Evolutionary conservation across 2,329 filamentous ascomycete genomes (phyloP), one percentile per base, ranked within the genome.

Genomic region (Pseudopyrenochaeta lycopersici): DNA sequence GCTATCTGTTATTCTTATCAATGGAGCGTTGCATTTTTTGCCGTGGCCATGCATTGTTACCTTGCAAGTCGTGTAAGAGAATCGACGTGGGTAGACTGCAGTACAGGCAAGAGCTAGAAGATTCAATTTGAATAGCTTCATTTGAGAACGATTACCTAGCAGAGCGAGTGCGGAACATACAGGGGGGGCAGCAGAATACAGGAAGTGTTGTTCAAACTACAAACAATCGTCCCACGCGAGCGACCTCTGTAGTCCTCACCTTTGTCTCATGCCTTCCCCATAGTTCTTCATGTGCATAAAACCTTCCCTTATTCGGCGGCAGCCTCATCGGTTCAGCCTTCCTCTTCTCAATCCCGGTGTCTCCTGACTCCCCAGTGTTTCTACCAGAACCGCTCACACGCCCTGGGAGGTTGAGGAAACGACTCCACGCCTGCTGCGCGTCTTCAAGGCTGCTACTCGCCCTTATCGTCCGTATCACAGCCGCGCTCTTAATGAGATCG

Each of bases 391-490:
- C 39, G 18, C 42, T 23, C 4, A 47, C 55, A 11, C 47, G 30
- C 10, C 69, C 68, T 0, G 73, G 72, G 3, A 74, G 45, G 31
- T 75, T 76, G 29, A 75, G 59, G 11, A 64, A 62, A 18, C 67
- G 59, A 29, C 60, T 62, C 73, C 73, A 76, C 2, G 72, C 68
- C 32, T 58, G 55, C 44, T 72, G 64, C 6, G 72, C 67, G 29
- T 66, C 62, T 46, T 71, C 71, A 18, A 77, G 58, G 2, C 58
- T 59, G 42, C 62, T 65, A 35, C 68, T 71, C 14, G 71, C 73
- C 17, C 71, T 69, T 48, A 77, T 71, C 1, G 75, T 76, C 14
- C 74, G 66, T 32, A 77, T 48, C 2, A 73, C 66, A 17, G 70
- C 62, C 40, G 59, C 54, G 15, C 57, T 57, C 23, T 58, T 47